Evolutionary conservation across 177 flowering plant species (phyloP), one percentile per base, ranked within the genome.

Genomic region (Vitis hybrid): DNA sequence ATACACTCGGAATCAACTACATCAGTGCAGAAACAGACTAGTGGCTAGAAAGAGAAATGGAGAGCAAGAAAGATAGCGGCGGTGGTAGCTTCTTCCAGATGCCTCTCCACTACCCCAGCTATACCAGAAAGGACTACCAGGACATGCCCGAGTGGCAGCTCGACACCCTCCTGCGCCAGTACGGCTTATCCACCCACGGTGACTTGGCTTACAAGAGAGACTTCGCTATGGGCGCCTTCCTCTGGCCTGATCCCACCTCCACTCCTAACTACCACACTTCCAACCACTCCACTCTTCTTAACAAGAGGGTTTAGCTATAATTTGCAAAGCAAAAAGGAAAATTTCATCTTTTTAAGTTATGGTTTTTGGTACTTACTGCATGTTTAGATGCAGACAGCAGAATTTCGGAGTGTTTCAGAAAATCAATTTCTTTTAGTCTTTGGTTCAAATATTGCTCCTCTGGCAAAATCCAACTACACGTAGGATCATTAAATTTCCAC

Each of bases 171-270:
- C 80, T 89, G 0, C 73, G 81, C 1, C 85, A 84, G 22, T 91
- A 89, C 60, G 97, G 94, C 1, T 64, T 91, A 66, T 62, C 86
- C 0, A 62, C 66, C 0, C 26, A 57, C 0, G 93, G 94, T 0
- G 88, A 86, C 67, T 61, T 91, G 56, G 78, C 76, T 48, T 77
- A 74, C 81, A 89, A 89, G 83, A 74, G 89, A 67, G 77, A 84
- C 55, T 88, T 84, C 49, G 97, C 97, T 1, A 88, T 89, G 81
- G 94, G 93, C 3, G 82, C 97, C 18, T 91, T 91, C 79, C 81
- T 88, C 39, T 91, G 97, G 94, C 80, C 90, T 18, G 63, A 75
- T 14, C 29, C 29, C 29, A 26, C 29, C 29, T 26, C 29, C 29
- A 0, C 29, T 33, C 45, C 8, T 33, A 33, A 33, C 5, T 55